phyloP scores from a whole-genome alignment of 2,329 filamentous ascomycete genomes.

The Beauveria asiatica region DNA sequence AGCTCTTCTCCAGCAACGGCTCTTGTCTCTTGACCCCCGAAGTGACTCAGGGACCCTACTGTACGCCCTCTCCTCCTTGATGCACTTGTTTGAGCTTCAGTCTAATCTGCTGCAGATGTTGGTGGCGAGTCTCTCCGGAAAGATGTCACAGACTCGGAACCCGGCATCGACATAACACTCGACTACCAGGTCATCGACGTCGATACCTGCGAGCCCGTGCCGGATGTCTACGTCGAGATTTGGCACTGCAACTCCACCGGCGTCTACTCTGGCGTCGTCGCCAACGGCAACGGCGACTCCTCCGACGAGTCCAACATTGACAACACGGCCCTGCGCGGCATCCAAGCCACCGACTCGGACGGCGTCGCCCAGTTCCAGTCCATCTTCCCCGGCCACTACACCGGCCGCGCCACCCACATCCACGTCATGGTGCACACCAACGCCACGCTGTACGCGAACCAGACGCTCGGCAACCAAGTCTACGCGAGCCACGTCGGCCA shows the following conservation, averaged over 20 bases:
- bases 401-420: slow-evolving; percentile 37
- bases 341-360: slow-evolving; percentile 31
- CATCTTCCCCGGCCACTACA: slow-evolving; percentile 37
- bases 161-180: slow-evolving; percentile 30
- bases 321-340: slow-evolving; percentile 26
- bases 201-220: slow-evolving; percentile 31
- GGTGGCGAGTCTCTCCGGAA: slow-evolving; percentile 24
- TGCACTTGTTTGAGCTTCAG: not conserved
- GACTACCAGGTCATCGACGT: slow-evolving; percentile 37
- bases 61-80: slow-evolving; percentile 16
- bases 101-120: slow-evolving; percentile 18
- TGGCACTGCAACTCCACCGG: slow-evolving; percentile 39
- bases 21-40: slow-evolving; percentile 42
- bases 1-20: slow-evolving; percentile 30
- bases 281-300: slow-evolving; percentile 36
- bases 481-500: slow-evolving; percentile 54
- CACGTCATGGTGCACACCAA: slow-evolving; percentile 34
- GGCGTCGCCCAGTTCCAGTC: slow-evolving; percentile 36
- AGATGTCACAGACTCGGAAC: slow-evolving; percentile 32
- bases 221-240: slow-evolving; percentile 31
- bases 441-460: slow-evolving; percentile 24
- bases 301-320: slow-evolving; percentile 23
- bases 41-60: slow-evolving; percentile 40
- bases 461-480: slow-evolving; percentile 25
- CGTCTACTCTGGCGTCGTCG: slow-evolving; percentile 33